Base-by-base conservation (phyloP, 805 yeast species). In the Metschnikowia reukaufii region DNA sequence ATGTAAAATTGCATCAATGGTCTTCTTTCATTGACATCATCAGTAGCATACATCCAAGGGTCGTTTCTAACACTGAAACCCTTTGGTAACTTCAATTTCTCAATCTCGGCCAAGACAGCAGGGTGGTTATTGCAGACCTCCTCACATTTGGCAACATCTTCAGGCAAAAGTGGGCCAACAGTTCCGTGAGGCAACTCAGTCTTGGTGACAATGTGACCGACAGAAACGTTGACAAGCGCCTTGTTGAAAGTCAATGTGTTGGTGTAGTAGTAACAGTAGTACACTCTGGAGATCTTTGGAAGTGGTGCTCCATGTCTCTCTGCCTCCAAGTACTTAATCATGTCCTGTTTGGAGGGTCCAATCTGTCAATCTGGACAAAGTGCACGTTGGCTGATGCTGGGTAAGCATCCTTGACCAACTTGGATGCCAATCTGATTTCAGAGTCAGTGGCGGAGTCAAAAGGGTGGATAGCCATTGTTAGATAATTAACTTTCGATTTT, bases 11-110 rank as follows among this genome's bases (percentile, higher is more conserved):
- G 90, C 53, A 82, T 72, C 72, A 82, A 70, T n/a, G 82, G 78
- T 65, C 83, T 77, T 36, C 63, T 71, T 60, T 83, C 87, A 49
- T 75, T 67, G 39, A 78, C 68, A 57, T 81, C 83, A 61, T 84
- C 89, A 29, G 89, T 83, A 60, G 92, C 95, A 63, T 87, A 86
- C 77, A 86, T 87, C 95, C 96, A 87, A 43, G 91, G 88, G 63
- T 86, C 92, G 61, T 77, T 77, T 56, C 82, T 76, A 39, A 84
- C 83, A 31, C 63, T 62, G 68, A 63, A 77, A 62, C 61, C 77
- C 55, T 69, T 61, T 51, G 90, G 91, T 48, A 86, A 71, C 54
- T 81, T 74, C 66, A 85, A 73, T 63, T 84, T 84, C 48, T 73
- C 86, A 56, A 84, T 73, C 65, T 86, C 90, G 20, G 83, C 86